Percentiles rank a stretch among this genome's conserved stretches.
Conservation (phyloP, 2,329 filamentous ascomycete species). For the Penicillium sp. region DNA sequence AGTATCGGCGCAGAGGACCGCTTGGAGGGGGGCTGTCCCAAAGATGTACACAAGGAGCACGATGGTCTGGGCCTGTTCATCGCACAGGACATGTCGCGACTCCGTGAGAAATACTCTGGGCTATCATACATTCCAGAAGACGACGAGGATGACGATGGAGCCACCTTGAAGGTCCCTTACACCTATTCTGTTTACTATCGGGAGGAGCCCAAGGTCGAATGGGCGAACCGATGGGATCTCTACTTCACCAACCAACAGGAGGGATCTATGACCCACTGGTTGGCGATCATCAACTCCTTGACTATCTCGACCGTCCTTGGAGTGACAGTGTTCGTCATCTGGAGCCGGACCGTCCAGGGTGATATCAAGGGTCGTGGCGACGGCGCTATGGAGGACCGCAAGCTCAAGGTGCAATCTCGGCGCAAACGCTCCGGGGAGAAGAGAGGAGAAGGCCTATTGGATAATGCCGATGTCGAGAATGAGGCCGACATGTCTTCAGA, state of each 20-base stretch:
- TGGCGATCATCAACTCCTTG: conserved; percentile 85
- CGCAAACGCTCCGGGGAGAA: conserved; percentile 55
- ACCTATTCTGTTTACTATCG: conserved; percentile 91
- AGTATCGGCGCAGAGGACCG: conserved; percentile 71
- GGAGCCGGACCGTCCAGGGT: conserved; percentile 75
- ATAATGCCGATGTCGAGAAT: conserved; percentile 57
- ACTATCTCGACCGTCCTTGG: conserved; percentile 81
- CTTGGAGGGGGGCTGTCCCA: conserved; percentile 68
- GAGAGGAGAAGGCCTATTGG: conserved; percentile 60
- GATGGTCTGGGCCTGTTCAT: conserved; percentile 72
- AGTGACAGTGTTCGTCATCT: conserved; percentile 77
- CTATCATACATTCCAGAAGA: conserved; percentile 64
- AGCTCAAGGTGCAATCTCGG: conserved; percentile 54
- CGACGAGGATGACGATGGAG: conserved; percentile 64
- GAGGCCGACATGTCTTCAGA: conserved; percentile 65
- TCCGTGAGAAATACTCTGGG: conserved; percentile 60
- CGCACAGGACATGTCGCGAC: conserved; percentile 63
- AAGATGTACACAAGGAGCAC: conserved; percentile 65
- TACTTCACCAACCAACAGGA: conserved; percentile 90
- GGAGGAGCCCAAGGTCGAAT: conserved; percentile 78
- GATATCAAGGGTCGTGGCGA: conserved; percentile 79
- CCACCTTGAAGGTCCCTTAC: conserved; percentile 75
- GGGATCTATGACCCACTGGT: conserved; percentile 80
- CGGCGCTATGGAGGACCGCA: conserved; percentile 67
- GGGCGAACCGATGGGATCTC: conserved; percentile 83